Evolutionary conservation across 2,329 filamentous ascomycete genomes (phyloP).

Genomic region (Neodidymelliopsis sp.): DNA sequence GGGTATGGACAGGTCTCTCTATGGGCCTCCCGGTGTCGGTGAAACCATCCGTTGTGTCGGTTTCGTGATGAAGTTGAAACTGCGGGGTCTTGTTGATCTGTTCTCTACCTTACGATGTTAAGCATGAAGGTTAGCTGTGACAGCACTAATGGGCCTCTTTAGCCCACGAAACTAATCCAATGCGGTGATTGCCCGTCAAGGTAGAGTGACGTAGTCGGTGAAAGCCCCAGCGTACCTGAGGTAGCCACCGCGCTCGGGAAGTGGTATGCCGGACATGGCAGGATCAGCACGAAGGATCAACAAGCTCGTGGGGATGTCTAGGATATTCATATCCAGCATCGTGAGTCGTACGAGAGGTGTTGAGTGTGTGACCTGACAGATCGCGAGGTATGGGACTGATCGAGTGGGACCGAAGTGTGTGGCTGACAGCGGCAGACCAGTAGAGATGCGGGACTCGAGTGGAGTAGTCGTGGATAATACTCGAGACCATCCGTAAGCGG

Average conservation of each 20-base stretch:
- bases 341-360: slow-evolving; percentile 3
- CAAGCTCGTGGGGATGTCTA: slow-evolving; percentile 12
- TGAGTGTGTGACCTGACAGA: slow-evolving; percentile 2
- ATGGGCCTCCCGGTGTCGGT: no score
- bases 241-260: slow-evolving; percentile 11
- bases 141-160: no score
- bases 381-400: not conserved
- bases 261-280: not conserved
- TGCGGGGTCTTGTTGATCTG: no score
- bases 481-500: slow-evolving; percentile 8
- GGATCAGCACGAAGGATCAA: slow-evolving; percentile 11
- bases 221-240: slow-evolving; percentile 22
- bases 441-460: not conserved
- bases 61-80: no score
- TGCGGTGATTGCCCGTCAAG: slow-evolving; percentile 14
- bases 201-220: slow-evolving; percentile 32
- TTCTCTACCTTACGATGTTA: no score
- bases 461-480: not conserved
- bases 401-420: not conserved
- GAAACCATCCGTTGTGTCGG: no score
- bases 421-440: not conserved
- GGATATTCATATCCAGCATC: slow-evolving; percentile 9
- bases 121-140: no score
- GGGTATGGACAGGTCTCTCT: no score
- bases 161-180: no score